Percentiles rank a stretch among this genome's conserved stretches.
Conservation (phyloP, 164 flowering plant species). For the Vitis amurensis region DNA sequence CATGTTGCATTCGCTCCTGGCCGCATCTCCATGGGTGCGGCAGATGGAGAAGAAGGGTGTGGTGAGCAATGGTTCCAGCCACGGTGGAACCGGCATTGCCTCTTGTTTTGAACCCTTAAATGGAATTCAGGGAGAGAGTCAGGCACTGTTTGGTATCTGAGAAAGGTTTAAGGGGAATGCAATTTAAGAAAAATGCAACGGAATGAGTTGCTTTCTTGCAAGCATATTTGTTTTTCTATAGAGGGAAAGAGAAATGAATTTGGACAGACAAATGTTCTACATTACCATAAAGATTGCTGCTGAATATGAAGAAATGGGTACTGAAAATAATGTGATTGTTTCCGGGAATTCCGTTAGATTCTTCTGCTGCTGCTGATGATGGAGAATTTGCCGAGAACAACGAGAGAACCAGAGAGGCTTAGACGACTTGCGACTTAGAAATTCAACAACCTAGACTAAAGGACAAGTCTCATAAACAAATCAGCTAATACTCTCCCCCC, state of each 20-base stretch:
- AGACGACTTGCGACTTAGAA: conserved; percentile 57
- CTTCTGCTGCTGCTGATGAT: neutral
- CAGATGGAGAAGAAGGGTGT: conserved; percentile 70
- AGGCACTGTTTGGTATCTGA: neutral
- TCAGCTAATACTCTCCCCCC: neutral
- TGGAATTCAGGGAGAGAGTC: neutral
- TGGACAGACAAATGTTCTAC: too few species aligned
- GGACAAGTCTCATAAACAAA: conserved; percentile 30
- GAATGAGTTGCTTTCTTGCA: too few species aligned
- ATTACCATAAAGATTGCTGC: too few species aligned
- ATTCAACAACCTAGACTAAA: conserved; percentile 47
- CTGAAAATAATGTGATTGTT: conserved; percentile 4
- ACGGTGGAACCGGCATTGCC: conserved; percentile 67
- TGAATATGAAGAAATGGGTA: neutral
- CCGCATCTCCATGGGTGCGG: conserved; percentile 66
- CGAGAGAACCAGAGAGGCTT: conserved; percentile 16
- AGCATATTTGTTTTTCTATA: too few species aligned
- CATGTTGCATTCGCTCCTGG: conserved; percentile 88
- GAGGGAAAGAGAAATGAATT: too few species aligned
- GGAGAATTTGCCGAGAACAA: conserved; percentile 7
- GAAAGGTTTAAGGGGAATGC: too few species aligned
- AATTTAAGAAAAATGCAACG: too few species aligned
- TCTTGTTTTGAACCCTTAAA: conserved; percentile 18
- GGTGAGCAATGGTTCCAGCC: conserved; percentile 75
- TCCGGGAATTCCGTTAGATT: conserved; percentile 2